Evolutionary conservation across 768 basidiomycete species (phyloP).

Genomic region (Mycena galericulata): DNA sequence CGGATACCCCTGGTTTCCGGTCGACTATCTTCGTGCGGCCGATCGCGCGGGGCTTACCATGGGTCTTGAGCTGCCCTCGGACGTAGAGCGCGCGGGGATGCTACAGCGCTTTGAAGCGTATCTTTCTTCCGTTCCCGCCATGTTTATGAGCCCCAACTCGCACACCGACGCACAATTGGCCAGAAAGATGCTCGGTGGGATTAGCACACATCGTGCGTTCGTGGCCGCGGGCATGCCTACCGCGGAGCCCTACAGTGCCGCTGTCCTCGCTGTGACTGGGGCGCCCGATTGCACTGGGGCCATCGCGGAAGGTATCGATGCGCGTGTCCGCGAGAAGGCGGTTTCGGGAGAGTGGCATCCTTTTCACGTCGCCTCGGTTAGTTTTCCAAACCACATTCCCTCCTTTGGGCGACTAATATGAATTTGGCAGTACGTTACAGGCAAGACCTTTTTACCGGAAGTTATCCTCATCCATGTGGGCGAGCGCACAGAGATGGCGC

Average conservation of each 20-base stretch:
- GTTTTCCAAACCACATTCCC: background rate
- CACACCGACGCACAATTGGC: conserved; percentile 8
- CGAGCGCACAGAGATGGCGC: conserved; percentile 30
- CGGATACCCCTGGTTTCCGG: conserved; percentile 20
- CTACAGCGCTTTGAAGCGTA: background rate
- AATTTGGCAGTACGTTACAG: background rate
- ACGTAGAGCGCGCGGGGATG: conserved; percentile 12
- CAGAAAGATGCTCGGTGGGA: conserved; percentile 11
- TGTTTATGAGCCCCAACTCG: conserved; percentile 1
- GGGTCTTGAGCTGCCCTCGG: conserved; percentile 18
- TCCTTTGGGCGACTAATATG: background rate
- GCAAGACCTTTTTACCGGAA: conserved; percentile 7
- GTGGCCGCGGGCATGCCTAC: background rate
- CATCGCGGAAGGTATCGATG: conserved; percentile 10
- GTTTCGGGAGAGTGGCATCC: conserved; percentile 20
- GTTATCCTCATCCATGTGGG: conserved; percentile 18
- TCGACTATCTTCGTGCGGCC: conserved; percentile 20
- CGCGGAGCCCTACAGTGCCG: conserved; percentile 1
- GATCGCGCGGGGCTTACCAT: conserved; percentile 18
- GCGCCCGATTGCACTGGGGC: conserved; percentile 8
- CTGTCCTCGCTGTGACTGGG: conserved; percentile 3
- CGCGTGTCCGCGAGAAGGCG: conserved; percentile 15
- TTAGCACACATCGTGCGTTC: conserved; percentile 17
- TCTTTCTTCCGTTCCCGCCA: background rate
- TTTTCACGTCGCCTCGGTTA: conserved; percentile 16